Evolutionary conservation across 768 basidiomycete genomes (phyloP).

Genomic region (Naganishia antarctica): DNA sequence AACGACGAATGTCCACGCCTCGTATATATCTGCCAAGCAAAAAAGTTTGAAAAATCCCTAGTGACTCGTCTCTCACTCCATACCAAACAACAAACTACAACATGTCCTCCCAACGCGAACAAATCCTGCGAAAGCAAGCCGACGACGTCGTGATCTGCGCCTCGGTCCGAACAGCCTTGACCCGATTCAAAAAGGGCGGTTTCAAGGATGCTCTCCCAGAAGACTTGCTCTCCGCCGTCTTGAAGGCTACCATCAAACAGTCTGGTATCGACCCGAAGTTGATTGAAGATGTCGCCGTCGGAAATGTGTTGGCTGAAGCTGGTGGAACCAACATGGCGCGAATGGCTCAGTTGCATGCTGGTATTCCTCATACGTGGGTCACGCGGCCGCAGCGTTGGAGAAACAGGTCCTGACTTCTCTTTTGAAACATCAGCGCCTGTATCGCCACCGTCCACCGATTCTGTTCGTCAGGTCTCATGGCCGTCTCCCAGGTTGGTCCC

Average conservation of each 20-base stretch:
- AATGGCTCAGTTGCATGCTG: slow-evolving; percentile 79
- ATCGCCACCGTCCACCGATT: slow-evolving; percentile 84
- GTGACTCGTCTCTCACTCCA: not conserved
- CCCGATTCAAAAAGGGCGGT: slow-evolving; percentile 64
- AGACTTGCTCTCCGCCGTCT: slow-evolving; percentile 69
- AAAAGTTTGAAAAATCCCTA: slow-evolving; percentile 39
- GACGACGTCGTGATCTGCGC: slow-evolving; percentile 34
- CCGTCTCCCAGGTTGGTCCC: slow-evolving; percentile 57
- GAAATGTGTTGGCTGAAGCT: slow-evolving; percentile 80
- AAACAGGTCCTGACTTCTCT: not conserved
- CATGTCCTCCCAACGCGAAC: slow-evolving; percentile 16
- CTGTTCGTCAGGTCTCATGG: slow-evolving; percentile 80
- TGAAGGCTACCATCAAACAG: slow-evolving; percentile 67
- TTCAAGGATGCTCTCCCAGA: slow-evolving; percentile 88
- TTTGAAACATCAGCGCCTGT: slow-evolving; percentile 56
- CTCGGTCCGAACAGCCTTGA: slow-evolving; percentile 33
- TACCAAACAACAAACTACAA: not conserved
- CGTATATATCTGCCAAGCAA: no score
- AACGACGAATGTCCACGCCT: no score
- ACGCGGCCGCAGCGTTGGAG: not conserved
- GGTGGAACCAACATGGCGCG: slow-evolving; percentile 77
- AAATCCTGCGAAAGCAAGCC: slow-evolving; percentile 30
- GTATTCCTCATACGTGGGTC: slow-evolving; percentile 58
- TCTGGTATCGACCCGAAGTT: slow-evolving; percentile 68
- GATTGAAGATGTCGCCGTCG: slow-evolving; percentile 78